These are phyloP conservation scores for Xylaria bambusicola DNA, from an alignment of 495 filamentous ascomycete species.

Conservation along the genomic window DNA sequence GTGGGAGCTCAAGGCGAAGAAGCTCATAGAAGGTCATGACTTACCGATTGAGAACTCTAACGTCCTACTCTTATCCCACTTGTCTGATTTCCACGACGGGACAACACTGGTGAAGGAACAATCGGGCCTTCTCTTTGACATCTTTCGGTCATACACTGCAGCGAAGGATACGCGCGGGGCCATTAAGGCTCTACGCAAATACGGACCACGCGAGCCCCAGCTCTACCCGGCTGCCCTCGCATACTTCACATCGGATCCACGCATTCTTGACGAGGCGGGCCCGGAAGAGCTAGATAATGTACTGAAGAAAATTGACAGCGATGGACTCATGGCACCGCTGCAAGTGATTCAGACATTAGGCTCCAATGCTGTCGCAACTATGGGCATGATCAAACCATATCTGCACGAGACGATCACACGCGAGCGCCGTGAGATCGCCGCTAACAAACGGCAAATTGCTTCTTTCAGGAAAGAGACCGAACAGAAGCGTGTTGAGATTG, in stretches of 20 bases:
- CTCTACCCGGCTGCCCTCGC: constrained; percentile 90
- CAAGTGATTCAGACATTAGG: constrained; percentile 91
- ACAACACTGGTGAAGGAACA: constrained; percentile 92
- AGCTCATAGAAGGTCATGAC: constrained; percentile 71
- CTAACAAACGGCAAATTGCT: constrained; percentile 80
- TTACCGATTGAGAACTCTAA: constrained; percentile 92
- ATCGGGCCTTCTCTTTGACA: constrained; percentile 88
- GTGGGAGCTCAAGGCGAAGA: constrained; percentile 89
- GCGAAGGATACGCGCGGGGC: constrained; percentile 90
- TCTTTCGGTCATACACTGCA: constrained; percentile 94
- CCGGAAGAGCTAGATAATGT: constrained; percentile 77
- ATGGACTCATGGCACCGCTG: constrained; percentile 90
- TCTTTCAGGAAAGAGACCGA: constrained; percentile 87
- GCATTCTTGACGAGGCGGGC: constrained; percentile 83
- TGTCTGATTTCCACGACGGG: constrained; percentile 87
- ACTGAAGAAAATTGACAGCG: constrained; percentile 81
- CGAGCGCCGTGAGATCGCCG: constrained; percentile 78
- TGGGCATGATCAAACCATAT: constrained; percentile 96
- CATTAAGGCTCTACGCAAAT: constrained; percentile 84
- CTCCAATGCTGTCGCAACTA: constrained; percentile 72
- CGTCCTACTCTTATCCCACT: constrained; percentile 86
- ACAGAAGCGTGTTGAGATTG: constrained; percentile 73
- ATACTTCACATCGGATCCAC: constrained; percentile 85
- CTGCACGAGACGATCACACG: constrained; percentile 83
- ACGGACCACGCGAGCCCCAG: constrained; percentile 88